Evolutionary conservation across 225 moss, liverwort and hornwort species (phyloP), one percentile per base, ranked within the genome.

Genomic region (Lunularia cruciata): DNA sequence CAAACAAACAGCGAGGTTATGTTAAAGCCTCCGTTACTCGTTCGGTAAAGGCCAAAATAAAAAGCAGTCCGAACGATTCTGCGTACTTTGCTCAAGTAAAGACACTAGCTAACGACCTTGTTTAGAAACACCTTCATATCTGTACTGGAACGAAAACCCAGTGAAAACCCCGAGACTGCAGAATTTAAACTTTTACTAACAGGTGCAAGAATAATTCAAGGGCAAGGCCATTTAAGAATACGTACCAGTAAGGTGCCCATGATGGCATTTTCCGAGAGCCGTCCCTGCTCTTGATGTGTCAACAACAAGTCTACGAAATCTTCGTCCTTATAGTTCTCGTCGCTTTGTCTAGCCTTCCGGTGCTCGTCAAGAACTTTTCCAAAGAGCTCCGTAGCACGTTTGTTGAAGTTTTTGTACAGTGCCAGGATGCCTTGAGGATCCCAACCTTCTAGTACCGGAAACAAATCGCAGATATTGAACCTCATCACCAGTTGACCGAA

Each of bases 391-490:
- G 10, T 3, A 20, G 3, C 38, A 2, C 27, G 33, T 18, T 57
- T 11, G 7, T 40, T 8, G n/a, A 32, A 48, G 16, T 63, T 28
- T 61, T 53, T 30, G 49, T 33, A 40, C 25, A 58, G 31, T 43
- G 33, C 46, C 34, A 69, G 11, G 4, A 70, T 19, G 26, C 77
- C 77, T 47, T 77, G 65, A 12, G 67, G 8, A 52, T 81, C 80
- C n/a, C 63, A 60, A 20, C 57, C 46, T 30, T 68, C 60, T 6
- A 81, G 69, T 13, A 40, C 55, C 20, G 77, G 81, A 13, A 76
- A 40, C 11, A 33, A 70, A 43, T 81, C 77, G 38, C 54, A 47
- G 5, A 81, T 15, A 42, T 81, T 73, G 34, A 70, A n/a, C 23
- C 27, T 12, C 5, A 68, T 57, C 5, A 51, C 20, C 23, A 77